A percentile compares a stretch with the other conserved stretches of the same genome.
phyloP scores from a whole-genome alignment of 192 early-diverging fungal species.

The Entomortierella lignicola region DNA sequence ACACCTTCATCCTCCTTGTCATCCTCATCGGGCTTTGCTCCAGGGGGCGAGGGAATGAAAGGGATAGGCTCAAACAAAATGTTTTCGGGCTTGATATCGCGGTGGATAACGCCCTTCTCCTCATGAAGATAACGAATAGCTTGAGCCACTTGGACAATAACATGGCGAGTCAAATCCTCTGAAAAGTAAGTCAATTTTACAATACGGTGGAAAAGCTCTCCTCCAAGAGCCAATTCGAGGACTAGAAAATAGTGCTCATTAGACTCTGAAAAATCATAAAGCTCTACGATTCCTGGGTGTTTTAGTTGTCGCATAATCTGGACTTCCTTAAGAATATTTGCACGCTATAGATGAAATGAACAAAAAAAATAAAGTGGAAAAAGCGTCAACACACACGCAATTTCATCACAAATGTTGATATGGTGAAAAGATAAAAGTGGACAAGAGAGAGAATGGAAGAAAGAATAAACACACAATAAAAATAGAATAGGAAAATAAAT shows the following conservation, averaged over 20 bases:
- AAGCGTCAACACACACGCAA: not conserved
- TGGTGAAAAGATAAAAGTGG: not conserved
- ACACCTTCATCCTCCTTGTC: slow-evolving; percentile 81
- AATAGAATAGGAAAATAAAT: not conserved
- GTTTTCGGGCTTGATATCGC: slow-evolving; percentile 97
- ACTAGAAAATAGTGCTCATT: slow-evolving; percentile 81
- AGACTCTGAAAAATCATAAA: slow-evolving; percentile 84
- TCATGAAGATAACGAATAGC: slow-evolving; percentile 88
- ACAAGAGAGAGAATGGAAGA: not conserved
- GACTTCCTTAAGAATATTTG: slow-evolving; percentile 89
- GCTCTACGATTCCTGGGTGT: slow-evolving; percentile 80
- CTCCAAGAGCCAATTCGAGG: slow-evolving; percentile 85
- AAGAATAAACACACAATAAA: not conserved
- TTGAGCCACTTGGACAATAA: slow-evolving; percentile 89
- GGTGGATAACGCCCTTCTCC: slow-evolving; percentile 82
- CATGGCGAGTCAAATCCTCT: slow-evolving; percentile 81
- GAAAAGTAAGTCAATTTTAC: slow-evolving; percentile 85
- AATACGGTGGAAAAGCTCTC: slow-evolving; percentile 91
- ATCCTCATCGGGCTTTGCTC: slow-evolving; percentile 65
- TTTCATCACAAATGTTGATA: not conserved
- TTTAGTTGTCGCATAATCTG: slow-evolving; percentile 84
- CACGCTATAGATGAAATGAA: slow-evolving; percentile 59
- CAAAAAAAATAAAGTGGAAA: not conserved
- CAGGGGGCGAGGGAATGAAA: slow-evolving; percentile 60
- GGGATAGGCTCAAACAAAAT: slow-evolving; percentile 84